Conservation (phyloP, 73 alveolate genomes). For the Stentor coeruleus region DNA sequence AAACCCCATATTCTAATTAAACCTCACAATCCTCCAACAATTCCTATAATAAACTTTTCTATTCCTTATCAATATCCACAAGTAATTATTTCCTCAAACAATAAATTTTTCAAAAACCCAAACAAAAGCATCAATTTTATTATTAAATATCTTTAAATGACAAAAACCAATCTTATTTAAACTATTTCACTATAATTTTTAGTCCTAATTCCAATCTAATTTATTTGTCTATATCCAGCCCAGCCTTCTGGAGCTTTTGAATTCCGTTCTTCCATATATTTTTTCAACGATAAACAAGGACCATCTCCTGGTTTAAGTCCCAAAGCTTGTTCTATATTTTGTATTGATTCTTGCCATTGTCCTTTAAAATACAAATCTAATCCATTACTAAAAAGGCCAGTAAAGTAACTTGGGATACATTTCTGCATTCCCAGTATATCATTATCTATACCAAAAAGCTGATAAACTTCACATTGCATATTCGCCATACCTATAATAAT, state of each 20-base stretch:
- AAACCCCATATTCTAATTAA: too few relatives aligned
- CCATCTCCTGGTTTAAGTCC: slow-evolving; percentile 7
- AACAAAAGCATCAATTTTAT: too few relatives aligned
- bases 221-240: slow-evolving; percentile 21
- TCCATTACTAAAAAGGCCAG: slow-evolving; percentile 51
- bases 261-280: background rate
- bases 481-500: slow-evolving; percentile 13
- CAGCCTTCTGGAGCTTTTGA: slow-evolving; percentile 31
- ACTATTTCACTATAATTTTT: too few relatives aligned
- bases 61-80: too few relatives aligned
- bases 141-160: too few relatives aligned
- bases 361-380: slow-evolving; percentile 56
- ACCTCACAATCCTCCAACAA: too few relatives aligned
- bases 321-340: background rate
- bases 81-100: too few relatives aligned
- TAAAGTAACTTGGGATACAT: slow-evolving; percentile 41
- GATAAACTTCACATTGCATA: slow-evolving; percentile 56
- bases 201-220: background rate
- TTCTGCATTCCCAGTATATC: slow-evolving; percentile 59
- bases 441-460: slow-evolving; percentile 56
- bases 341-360: slow-evolving; percentile 55
- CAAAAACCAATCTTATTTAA: too few relatives aligned
- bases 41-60: too few relatives aligned
- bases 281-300: background rate
- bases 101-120: too few relatives aligned